Base-by-base conservation (phyloP, 2,329 filamentous ascomycete genomes). In the Coniochaeta sp. region DNA sequence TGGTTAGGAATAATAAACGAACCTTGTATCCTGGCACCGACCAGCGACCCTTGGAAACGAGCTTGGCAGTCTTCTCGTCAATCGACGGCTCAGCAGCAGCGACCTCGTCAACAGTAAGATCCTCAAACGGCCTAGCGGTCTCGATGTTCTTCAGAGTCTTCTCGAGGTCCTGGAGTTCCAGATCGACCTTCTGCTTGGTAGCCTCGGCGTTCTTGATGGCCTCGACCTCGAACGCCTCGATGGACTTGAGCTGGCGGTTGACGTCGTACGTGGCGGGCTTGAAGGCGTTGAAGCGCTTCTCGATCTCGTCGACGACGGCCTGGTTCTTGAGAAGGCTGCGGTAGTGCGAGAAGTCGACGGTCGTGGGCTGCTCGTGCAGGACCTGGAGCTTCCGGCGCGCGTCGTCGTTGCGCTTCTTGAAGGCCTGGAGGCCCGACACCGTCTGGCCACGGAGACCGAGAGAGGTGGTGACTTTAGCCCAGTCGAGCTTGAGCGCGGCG, bases 401-500 rank as follows among this genome's bases (percentile, higher is more conserved):
- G 76, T 97, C 93, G 76, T 99, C 95, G 84, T 98, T 97, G 81
- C 95, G 93, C 88, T 96, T 95, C 87, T 99, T 99, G 89, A 99
- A 99, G 67, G 91, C 86, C 77, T 93, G 89, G 64, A 99, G 91
- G 64, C 93, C 89, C 71, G 89, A 81, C 69, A 91, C 93, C 69
- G 95, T 99, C 82, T 92, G 90, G 77, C 95, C 95, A 78, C 91
- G 91, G 77, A 99, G 91, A 77, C 93, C 93, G 72, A 99, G 92
- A 74, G 93, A 96, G 80, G 85, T 87, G 79, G 89, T 89, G 74
- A 99, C 87, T 82, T 96, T 95, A 81, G 87, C 87, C 95, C 95
- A 99, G 88, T 99, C 95, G 85, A 99, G 87, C 87, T 98, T 99
- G 80, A 96, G 87, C 79, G 93, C 93, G 84, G 93, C 93, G 86